Evolutionary conservation across 441 rosid species (phyloP).

Genomic region (Geranium incanum): DNA sequence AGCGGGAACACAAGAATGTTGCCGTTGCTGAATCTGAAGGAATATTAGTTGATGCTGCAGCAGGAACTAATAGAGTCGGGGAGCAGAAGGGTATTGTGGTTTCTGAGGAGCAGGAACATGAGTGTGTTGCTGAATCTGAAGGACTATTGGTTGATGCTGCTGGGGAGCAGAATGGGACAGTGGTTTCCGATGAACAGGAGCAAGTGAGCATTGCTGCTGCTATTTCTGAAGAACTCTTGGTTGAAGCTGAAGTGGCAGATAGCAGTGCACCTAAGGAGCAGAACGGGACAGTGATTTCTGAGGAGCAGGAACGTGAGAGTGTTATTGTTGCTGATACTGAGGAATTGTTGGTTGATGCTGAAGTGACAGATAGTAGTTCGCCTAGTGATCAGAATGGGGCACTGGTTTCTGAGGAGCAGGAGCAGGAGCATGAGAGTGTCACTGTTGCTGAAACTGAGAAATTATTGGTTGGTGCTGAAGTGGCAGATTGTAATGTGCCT

Average conservation of each 20-base stretch:
- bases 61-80: background rate
- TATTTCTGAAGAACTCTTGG: background rate
- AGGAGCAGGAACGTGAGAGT: background rate
- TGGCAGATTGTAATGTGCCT: no score
- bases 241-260: background rate
- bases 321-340: no score
- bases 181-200: background rate
- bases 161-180: background rate
- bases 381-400: no score
- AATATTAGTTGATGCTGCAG: no score
- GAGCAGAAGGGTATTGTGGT: background rate
- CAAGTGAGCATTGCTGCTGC: background rate
- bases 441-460: no score
- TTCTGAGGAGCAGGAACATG: background rate
- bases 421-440: background rate
- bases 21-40: no score
- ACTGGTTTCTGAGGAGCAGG: background rate
- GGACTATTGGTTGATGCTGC: constrained; percentile 1
- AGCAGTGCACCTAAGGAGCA: background rate
- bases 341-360: no score
- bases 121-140: background rate
- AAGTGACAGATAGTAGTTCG: no score
- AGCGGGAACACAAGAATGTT: no score
- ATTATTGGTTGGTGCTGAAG: background rate
- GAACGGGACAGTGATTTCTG: background rate